Conservation (phyloP, 768 basidiomycete species). For the Daedalea quercina region DNA sequence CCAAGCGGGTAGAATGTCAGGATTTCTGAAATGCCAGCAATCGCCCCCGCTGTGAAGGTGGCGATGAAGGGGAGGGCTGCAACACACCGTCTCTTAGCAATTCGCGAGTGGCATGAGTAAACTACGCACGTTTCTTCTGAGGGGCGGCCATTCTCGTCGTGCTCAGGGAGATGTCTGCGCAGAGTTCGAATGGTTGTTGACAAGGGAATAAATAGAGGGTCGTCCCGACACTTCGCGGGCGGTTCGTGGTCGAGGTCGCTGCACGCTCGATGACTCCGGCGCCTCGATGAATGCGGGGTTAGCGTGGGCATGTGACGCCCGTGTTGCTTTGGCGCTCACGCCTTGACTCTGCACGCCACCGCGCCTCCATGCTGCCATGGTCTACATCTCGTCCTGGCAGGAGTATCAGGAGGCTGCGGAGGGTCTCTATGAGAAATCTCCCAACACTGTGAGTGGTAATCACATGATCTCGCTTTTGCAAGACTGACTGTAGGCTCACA, state of each 20-base stretch:
- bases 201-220: not conserved
- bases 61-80: slow-evolving; percentile 79
- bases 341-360: not conserved
- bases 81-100: not conserved
- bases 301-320: not conserved
- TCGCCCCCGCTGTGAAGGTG: slow-evolving; percentile 92
- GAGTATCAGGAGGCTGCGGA: slow-evolving; percentile 89
- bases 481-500: slow-evolving; percentile 24
- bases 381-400: slow-evolving; percentile 87
- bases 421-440: slow-evolving; percentile 73
- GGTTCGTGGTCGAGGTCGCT: not conserved
- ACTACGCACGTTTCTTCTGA: slow-evolving; percentile 6
- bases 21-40: slow-evolving; percentile 86
- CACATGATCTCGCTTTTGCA: not conserved
- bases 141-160: not conserved
- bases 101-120: not conserved
- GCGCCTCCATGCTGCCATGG: slow-evolving; percentile 53
- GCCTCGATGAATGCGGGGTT: not conserved
- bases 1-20: slow-evolving; percentile 87
- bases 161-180: not conserved
- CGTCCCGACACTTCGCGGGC: not conserved
- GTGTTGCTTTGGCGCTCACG: not conserved
- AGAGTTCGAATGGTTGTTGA: not conserved
- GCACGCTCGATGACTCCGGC: not conserved
- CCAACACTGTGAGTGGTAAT: slow-evolving; percentile 52